phyloP scores from a whole-genome alignment of 306 rosid genomes.

The Lathyrus tuberosus region DNA sequence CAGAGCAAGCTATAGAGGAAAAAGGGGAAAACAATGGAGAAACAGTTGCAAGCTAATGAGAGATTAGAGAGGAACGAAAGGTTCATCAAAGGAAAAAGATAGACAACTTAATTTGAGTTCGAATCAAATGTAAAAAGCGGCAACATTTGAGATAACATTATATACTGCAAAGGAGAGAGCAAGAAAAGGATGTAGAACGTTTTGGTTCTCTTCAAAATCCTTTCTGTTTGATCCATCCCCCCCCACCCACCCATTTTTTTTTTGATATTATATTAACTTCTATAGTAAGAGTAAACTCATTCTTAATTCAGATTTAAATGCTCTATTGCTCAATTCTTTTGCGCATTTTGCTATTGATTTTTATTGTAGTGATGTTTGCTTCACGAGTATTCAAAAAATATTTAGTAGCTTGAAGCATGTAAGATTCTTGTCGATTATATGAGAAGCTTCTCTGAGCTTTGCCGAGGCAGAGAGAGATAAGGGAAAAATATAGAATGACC shows the following conservation, averaged over 20 bases:
- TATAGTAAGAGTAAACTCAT: slow-evolving; percentile 5
- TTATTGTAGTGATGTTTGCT: background rate
- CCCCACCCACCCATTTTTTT: no score
- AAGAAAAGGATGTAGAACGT: slow-evolving; percentile 1
- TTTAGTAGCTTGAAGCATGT: no score
- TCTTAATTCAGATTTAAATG: slow-evolving; percentile 3
- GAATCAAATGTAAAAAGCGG: slow-evolving; percentile 26
- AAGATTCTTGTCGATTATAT: no score
- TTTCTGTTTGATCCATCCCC: background rate
- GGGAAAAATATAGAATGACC: no score
- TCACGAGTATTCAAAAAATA: background rate
- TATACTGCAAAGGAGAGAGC: slow-evolving; percentile 7
- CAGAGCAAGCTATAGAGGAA: background rate
- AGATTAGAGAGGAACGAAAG: background rate
- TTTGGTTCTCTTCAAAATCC: slow-evolving; percentile 20
- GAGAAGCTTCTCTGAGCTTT: no score
- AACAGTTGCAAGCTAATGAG: slow-evolving; percentile 6
- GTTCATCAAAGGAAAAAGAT: slow-evolving; percentile 14
- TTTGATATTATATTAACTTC: slow-evolving; percentile 5
- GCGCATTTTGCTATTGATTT: background rate
- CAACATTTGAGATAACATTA: background rate
- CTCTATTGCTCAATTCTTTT: background rate
- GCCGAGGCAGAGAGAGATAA: no score
- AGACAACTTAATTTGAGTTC: slow-evolving; percentile 12
- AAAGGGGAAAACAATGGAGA: background rate